Conservation (phyloP, 1,284 basidiomycete genomes). For the Ceratorhiza oryzae-sativae region DNA sequence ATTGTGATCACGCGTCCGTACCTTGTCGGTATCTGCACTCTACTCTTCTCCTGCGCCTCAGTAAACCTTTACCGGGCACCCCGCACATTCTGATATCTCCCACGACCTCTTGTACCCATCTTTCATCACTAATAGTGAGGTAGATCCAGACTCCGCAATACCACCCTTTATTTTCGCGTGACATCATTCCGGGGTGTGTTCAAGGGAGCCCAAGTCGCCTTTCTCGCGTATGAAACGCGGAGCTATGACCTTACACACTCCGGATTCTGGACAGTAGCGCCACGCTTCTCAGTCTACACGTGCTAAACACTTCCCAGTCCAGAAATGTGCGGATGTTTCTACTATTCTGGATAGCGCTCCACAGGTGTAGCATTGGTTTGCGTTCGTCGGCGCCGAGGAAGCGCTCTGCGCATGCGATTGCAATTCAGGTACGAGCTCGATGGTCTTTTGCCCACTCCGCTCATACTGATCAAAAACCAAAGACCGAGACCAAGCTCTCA, state of each 20-base stretch:
- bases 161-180: conserved; percentile 6
- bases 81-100: not conserved
- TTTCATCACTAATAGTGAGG: not conserved
- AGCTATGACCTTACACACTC: not conserved
- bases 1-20: not conserved
- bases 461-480: not conserved
- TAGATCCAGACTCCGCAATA: not conserved
- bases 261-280: not conserved
- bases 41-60: not conserved
- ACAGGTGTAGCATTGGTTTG: not conserved
- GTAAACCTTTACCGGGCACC: not conserved
- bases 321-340: not conserved
- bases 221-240: not conserved
- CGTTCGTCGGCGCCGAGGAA: not conserved
- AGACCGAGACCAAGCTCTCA: not conserved
- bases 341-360: not conserved
- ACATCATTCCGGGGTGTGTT: not conserved
- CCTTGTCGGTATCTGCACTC: not conserved
- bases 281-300: not conserved
- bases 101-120: not conserved
- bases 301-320: not conserved
- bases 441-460: not conserved
- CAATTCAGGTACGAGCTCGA: conserved; percentile 22
- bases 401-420: conserved; percentile 12
- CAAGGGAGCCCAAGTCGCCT: conserved; percentile 4